Percentiles rank a stretch among this genome's conserved stretches.
These are phyloP conservation scores for Bryoerythrophyllum caledonicum DNA, from an alignment of 225 moss, liverwort and hornwort species.

Conservation along the genomic window DNA sequence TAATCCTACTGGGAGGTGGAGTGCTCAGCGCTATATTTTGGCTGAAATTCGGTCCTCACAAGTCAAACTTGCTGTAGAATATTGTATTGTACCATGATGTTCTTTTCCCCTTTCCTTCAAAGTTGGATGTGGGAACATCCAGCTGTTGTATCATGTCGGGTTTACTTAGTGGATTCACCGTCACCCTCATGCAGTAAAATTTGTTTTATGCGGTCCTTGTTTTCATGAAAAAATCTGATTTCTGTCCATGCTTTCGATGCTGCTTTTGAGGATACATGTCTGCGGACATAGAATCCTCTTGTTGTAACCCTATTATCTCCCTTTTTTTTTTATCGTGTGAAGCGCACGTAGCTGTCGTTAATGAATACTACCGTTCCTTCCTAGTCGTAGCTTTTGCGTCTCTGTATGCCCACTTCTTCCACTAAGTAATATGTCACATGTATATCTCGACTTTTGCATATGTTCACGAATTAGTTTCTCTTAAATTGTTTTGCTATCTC, in stretches of 20 bases:
- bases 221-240: neutral
- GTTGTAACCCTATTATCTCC: neutral
- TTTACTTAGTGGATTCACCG: slow-evolving; percentile 17
- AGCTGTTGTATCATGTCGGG: slow-evolving; percentile 24
- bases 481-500: slow-evolving; percentile 2
- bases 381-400: neutral
- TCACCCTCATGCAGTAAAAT: slow-evolving; percentile 34
- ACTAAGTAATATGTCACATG: slow-evolving; percentile 4
- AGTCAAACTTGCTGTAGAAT: slow-evolving; percentile 12
- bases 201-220: slow-evolving; percentile 5
- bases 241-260: neutral
- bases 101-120: neutral
- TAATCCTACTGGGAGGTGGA: slow-evolving; percentile 42
- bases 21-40: slow-evolving; percentile 40
- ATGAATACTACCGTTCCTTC: neutral
- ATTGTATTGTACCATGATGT: slow-evolving; percentile 12
- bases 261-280: slow-evolving; percentile 3
- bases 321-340: slow-evolving; percentile 6
- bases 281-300: neutral
- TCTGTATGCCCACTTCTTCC: slow-evolving; percentile 11
- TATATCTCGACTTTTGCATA: slow-evolving; percentile 6
- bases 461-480: slow-evolving; percentile 7
- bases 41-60: slow-evolving; percentile 29
- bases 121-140: slow-evolving; percentile 27
- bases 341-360: neutral